A percentile compares a stretch with the other conserved stretches of the same genome.
Evolutionary conservation across 495 filamentous ascomycete species (phyloP).

Genomic region (Aspergillus bertholletiae): DNA sequence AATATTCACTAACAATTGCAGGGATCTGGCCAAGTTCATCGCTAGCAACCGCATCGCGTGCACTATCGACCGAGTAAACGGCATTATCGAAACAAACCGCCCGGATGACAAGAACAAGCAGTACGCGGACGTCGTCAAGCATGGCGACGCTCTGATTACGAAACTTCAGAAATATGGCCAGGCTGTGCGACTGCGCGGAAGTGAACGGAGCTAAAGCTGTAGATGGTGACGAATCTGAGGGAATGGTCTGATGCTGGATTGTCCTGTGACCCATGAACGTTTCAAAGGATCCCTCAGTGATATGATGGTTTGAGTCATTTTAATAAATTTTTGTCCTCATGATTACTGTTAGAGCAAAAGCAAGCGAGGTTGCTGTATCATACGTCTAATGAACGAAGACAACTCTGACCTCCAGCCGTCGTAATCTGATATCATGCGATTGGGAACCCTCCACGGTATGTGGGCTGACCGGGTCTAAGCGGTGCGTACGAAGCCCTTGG

Average conservation of each 20-base stretch:
- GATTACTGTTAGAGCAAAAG: conserved; percentile 17
- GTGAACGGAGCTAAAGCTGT: conserved; percentile 65
- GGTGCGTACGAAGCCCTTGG: no score
- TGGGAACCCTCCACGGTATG: neutral
- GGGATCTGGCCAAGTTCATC: conserved; percentile 95
- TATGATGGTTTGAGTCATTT: conserved; percentile 8
- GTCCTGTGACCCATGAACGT: conserved; percentile 4
- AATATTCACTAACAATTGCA: conserved; percentile 30
- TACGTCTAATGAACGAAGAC: conserved; percentile 19
- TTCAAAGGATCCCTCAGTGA: neutral
- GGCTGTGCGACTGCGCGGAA: conserved; percentile 88
- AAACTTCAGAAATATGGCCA: conserved; percentile 99
- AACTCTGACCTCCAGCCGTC: conserved; percentile 14
- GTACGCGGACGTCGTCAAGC: conserved; percentile 94
- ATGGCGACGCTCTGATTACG: conserved; percentile 94
- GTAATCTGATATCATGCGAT: neutral
- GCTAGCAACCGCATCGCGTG: conserved; percentile 89
- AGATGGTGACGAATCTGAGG: neutral
- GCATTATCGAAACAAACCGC: conserved; percentile 95
- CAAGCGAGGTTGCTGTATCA: conserved; percentile 24
- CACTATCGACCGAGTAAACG: conserved; percentile 95
- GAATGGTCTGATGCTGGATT: conserved; percentile 3
- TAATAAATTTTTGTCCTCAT: conserved; percentile 7
- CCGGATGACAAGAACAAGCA: conserved; percentile 99
- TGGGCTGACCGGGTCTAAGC: neutral